Base-by-base conservation (phyloP, 192 early-diverging fungal species). In the Phlyctochytrium bullatum region DNA sequence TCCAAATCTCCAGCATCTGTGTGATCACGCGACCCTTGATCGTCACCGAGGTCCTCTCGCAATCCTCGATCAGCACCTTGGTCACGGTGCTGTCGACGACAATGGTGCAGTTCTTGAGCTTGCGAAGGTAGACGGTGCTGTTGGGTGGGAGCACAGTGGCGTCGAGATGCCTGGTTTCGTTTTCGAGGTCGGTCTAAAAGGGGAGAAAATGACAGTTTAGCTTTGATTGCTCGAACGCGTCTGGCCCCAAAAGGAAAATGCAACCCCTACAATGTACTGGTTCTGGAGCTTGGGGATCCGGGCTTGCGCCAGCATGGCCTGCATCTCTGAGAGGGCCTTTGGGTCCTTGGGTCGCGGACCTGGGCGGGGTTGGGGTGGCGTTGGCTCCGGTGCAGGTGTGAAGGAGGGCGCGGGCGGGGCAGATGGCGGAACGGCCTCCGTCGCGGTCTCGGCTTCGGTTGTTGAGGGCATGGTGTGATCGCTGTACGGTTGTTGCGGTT, bases 31-130 rank as follows among this genome's bases (percentile, higher is more conserved):
- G 28, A 3, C 27, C 34, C 14, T 1, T 17, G 0, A 69, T 17
- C 23, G 12, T 2, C 16, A 69, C 30, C 27, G 28, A 33, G 1
- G 52, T 20, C 27, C 52, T 25, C n/a, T 47, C 30, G 60, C 67
- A 69, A 16, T 16, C 59, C 52, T 69, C 67, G 30, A 69, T 61
- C 29, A 50, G 36, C 35, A 69, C 28, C 34, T 62, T 61, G 1
- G 60, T 61, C 28, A 34, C 31, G 24, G 67, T 36, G 1, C 36
- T 34, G 1, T 61, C n/a, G 6, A 69, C 60, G 34, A 60, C 33
- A 25, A 69, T 32, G 0, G 34, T 33, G 50, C 67, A 62, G 34
- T 52, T 52, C 0, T 16, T 1, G 1, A 69, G 50, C 17, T 29
- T 30, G 25, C 47, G 40, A 31, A 69, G 61, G 67, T 62, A 62